Evolutionary conservation across 306 rosid genomes (phyloP).

Genomic region (Acacia crassicarpa): DNA sequence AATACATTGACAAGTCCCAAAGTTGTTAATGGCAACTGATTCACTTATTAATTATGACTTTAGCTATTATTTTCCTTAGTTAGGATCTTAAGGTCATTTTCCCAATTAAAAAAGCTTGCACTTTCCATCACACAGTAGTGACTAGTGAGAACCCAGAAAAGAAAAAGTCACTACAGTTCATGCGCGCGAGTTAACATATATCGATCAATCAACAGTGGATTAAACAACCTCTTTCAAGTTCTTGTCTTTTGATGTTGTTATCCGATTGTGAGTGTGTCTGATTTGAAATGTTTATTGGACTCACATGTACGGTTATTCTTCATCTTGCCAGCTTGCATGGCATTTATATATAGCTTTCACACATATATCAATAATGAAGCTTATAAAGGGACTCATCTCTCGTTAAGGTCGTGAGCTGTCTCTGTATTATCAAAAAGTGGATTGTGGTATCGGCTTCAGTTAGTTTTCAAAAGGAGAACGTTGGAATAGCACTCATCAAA

Average conservation of each 20-base stretch:
- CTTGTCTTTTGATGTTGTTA: not conserved
- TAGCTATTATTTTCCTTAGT: no score
- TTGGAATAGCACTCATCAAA: not conserved
- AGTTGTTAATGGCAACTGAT: no score
- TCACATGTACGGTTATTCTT: not conserved
- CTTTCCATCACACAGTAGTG: not conserved
- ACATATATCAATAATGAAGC: not conserved
- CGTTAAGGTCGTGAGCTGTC: not conserved
- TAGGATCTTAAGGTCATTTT: no score
- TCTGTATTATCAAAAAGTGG: not conserved
- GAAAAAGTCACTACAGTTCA: not conserved
- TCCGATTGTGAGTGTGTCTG: not conserved
- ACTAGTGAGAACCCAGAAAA: slow-evolving; percentile 16
- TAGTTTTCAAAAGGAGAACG: not conserved
- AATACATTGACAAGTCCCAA: no score
- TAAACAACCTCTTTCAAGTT: not conserved
- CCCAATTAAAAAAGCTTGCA: not conserved
- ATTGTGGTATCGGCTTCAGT: not conserved
- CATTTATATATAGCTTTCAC: not conserved
- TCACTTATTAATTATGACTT: no score
- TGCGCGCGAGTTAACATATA: not conserved
- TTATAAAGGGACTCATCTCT: not conserved
- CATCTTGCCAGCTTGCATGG: not conserved
- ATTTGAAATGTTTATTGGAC: not conserved
- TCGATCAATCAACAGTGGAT: not conserved